These are phyloP conservation scores for Solanum tarijense DNA, from an alignment of 257 asterid species.

Conservation along the genomic window DNA sequence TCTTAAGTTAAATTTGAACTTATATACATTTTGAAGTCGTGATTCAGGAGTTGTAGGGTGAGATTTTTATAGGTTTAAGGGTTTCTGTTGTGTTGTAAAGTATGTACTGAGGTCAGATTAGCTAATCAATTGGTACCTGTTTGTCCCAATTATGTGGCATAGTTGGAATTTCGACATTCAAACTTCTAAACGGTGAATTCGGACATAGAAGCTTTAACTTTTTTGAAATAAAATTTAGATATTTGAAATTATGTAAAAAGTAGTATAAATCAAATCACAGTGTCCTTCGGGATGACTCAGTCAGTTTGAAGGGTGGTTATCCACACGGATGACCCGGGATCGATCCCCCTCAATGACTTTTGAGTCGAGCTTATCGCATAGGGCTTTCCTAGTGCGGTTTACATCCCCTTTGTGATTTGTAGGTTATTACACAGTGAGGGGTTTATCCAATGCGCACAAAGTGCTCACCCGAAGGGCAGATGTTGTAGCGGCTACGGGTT, in stretches of 20 bases:
- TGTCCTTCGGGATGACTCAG: no score
- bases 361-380: no score
- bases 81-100: neutral
- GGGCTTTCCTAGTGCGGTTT: no score
- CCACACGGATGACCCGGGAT: no score
- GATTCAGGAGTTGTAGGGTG: neutral
- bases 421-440: no score
- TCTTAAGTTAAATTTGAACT: neutral
- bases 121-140: neutral
- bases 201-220: neutral
- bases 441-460: no score
- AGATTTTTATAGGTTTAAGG: neutral
- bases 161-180: neutral
- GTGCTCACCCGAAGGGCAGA: no score
- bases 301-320: no score
- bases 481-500: no score
- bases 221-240: neutral
- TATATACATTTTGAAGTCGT: neutral
- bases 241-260: neutral
- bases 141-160: neutral
- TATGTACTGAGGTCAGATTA: neutral
- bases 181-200: neutral
- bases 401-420: no score
- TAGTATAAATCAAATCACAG: no score
- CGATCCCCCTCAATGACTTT: no score